These are phyloP conservation scores for Colletotrichum sp. DNA, from an alignment of 2,329 filamentous ascomycete genomes.

Conservation along the genomic window DNA sequence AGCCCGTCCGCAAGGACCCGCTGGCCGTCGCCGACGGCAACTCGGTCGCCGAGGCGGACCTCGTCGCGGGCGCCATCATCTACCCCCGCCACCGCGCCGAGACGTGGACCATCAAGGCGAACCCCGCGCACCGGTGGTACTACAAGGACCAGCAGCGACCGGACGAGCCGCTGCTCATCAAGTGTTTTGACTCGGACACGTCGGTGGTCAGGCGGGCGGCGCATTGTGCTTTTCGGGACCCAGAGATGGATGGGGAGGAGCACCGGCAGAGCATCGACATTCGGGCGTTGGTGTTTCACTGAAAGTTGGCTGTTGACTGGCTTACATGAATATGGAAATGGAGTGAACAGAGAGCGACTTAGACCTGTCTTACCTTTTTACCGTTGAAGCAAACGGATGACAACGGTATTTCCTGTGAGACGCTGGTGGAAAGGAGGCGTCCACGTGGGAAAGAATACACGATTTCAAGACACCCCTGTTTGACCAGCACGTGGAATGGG, in stretches of 20 bases:
- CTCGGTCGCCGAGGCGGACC: conserved; percentile 42
- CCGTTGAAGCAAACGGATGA: not conserved
- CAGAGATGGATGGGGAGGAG: conserved; percentile 70
- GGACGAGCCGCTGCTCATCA: conserved; percentile 64
- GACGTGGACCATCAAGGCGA: conserved; percentile 42
- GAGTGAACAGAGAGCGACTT: not conserved
- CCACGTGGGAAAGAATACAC: not conserved
- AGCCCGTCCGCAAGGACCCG: conserved; percentile 49
- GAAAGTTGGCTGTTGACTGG: not conserved
- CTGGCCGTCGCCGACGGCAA: conserved; percentile 43
- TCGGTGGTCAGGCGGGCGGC: conserved; percentile 64
- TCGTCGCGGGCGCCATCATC: conserved; percentile 40
- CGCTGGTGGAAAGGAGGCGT: not conserved
- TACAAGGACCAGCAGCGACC: conserved; percentile 57
- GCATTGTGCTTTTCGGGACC: conserved; percentile 82
- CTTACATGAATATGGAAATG: not conserved
- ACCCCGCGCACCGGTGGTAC: conserved; percentile 52
- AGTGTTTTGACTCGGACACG: conserved; percentile 63
- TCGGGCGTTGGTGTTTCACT: conserved; percentile 77
- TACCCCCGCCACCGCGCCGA: conserved; percentile 37
- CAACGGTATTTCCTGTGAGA: not conserved
- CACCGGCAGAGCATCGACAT: conserved; percentile 90
- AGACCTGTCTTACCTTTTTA: not conserved
- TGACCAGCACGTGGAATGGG: not conserved
- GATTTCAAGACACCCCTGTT: not conserved